Conservation (phyloP, 805 yeast genomes). For the Candida caryicola region DNA sequence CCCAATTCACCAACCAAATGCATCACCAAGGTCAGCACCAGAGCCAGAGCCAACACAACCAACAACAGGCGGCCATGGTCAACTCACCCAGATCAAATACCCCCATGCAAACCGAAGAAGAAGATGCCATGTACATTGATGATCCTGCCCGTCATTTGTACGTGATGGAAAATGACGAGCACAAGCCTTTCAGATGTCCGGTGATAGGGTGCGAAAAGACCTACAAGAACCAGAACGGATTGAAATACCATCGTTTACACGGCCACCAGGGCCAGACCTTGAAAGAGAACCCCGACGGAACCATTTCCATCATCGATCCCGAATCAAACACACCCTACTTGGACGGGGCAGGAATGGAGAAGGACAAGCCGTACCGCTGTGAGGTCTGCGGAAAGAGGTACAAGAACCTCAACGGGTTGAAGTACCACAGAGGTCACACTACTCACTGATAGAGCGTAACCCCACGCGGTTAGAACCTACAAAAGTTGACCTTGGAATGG, state of each 20-base stretch:
- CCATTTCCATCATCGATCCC: constrained; percentile 90
- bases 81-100: constrained; percentile 9
- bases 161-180: constrained; percentile 87
- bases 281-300: constrained; percentile 88
- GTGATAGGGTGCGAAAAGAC: constrained; percentile 98
- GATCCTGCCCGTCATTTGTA: constrained; percentile 95
- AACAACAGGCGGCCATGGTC: constrained; percentile 8
- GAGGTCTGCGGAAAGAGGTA: constrained; percentile 98
- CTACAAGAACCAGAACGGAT: constrained; percentile 95
- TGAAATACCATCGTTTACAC: constrained; percentile 91
- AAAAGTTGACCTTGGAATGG: too few species aligned
- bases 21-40: constrained; percentile 12
- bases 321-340: constrained; percentile 83
- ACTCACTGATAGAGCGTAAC: constrained; percentile 61
- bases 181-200: constrained; percentile 95
- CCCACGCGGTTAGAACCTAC: background rate
- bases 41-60: constrained; percentile 16
- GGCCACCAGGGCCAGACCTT: constrained; percentile 96
- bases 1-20: constrained; percentile 5
- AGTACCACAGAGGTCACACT: constrained; percentile 97
- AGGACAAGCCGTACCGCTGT: constrained; percentile 97
- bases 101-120: constrained; percentile 48
- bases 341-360: constrained; percentile 92
- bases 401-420: constrained; percentile 92
- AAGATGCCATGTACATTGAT: constrained; percentile 79